These are phyloP conservation scores for Choanephora cucurbitarum DNA, from an alignment of 371 early-diverging fungal species.

Conservation along the genomic window DNA sequence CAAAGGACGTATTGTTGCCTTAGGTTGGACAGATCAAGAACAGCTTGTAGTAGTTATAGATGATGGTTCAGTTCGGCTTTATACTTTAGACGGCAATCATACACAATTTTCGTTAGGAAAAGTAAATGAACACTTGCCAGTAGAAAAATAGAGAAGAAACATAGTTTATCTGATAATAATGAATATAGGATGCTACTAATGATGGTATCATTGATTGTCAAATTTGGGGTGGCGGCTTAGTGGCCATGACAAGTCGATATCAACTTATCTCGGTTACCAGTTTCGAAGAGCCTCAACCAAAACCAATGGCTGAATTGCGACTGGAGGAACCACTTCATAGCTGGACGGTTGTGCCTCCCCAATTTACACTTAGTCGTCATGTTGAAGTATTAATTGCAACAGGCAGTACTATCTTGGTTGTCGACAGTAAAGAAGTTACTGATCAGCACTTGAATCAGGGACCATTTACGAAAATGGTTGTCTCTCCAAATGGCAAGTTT, in stretches of 20 bases:
- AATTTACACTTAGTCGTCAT: conserved; percentile 83
- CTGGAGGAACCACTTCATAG: conserved; percentile 72
- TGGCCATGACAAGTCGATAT: conserved; percentile 84
- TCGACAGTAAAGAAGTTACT: conserved; percentile 79
- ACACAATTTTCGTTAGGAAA: conserved; percentile 85
- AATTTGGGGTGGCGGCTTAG: conserved; percentile 87
- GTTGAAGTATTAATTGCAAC: conserved; percentile 87
- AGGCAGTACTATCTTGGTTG: conserved; percentile 74
- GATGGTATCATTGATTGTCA: conserved; percentile 80
- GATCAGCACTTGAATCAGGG: conserved; percentile 91
- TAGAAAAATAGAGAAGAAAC: too few relatives aligned
- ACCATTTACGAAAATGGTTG: conserved; percentile 84
- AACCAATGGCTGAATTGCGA: conserved; percentile 74
- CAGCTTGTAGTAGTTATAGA: conserved; percentile 87
- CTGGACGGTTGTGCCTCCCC: conserved; percentile 92
- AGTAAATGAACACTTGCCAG: conserved; percentile 30
- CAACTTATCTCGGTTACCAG: conserved; percentile 82
- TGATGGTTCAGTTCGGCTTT: conserved; percentile 85
- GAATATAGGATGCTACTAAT: conserved; percentile 74
- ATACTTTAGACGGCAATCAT: conserved; percentile 79
- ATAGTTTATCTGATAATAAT: neutral
- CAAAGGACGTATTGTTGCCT: conserved; percentile 82
- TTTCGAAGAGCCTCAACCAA: conserved; percentile 84
- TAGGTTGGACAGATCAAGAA: conserved; percentile 91
- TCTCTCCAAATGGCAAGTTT: conserved; percentile 93